Conservation (phyloP, 2,329 filamentous ascomycete species). For the Zymoseptoria pseudotritici region DNA sequence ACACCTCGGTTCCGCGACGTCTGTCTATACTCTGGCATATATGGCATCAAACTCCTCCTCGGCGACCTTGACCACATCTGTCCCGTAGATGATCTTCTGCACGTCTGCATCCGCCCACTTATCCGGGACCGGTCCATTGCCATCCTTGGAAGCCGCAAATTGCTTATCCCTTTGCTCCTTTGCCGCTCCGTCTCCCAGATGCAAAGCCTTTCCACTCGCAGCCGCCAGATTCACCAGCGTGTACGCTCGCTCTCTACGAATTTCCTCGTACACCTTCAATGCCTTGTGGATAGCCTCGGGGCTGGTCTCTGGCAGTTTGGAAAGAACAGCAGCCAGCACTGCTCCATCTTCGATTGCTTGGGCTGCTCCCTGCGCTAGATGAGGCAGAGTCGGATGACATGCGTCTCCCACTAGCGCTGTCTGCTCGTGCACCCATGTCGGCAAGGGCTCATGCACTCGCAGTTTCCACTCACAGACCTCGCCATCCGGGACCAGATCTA, state of each 20-base stretch:
- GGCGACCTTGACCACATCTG: constrained; percentile 39
- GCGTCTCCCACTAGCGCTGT: constrained; percentile 52
- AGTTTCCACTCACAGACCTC: constrained; percentile 62
- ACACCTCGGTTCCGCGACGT: background rate
- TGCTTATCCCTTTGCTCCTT: constrained; percentile 52
- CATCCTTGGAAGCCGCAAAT: constrained; percentile 38
- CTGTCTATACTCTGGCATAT: constrained; percentile 22
- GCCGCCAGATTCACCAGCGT: constrained; percentile 51
- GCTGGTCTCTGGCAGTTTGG: constrained; percentile 40
- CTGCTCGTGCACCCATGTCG: constrained; percentile 52
- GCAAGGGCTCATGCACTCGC: constrained; percentile 53
- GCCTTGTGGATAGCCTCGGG: constrained; percentile 45
- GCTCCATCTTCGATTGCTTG: constrained; percentile 59
- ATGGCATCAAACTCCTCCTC: constrained; percentile 36
- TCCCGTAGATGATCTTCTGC: constrained; percentile 43
- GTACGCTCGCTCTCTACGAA: constrained; percentile 51
- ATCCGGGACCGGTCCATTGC: constrained; percentile 39
- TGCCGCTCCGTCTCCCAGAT: constrained; percentile 51
- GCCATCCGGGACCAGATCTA: constrained; percentile 55
- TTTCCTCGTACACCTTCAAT: constrained; percentile 48
- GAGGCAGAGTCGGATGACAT: constrained; percentile 57
- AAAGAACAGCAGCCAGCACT: constrained; percentile 47
- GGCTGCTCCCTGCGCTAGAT: constrained; percentile 57
- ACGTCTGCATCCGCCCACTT: constrained; percentile 48
- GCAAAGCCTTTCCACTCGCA: constrained; percentile 46